Evolutionary conservation across 1,284 basidiomycete genomes (phyloP), one percentile per base, ranked within the genome.

Genomic region (Ustilago crameri): DNA sequence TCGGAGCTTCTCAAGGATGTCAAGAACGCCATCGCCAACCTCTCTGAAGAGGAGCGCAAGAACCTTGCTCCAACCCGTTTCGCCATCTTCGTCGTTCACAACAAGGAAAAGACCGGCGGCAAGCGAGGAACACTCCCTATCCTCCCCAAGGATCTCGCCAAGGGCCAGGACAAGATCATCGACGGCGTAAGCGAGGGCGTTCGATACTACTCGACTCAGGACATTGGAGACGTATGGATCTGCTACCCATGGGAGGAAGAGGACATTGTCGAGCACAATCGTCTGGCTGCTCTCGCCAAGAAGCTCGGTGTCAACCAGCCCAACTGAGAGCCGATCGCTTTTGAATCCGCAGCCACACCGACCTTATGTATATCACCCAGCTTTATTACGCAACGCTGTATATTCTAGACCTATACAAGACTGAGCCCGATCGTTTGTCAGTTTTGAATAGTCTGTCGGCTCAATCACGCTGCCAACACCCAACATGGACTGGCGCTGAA

Each of bases 81-180:
- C 51, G 79, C 79, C 40, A 80, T 81, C 66, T 82, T 82, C 65
- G 82, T 83, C 35, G 82, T 83, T 17, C 76, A 83, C 72, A 83
- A 83, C 74, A 79, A 79, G 58, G 55, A 71, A 49, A 79, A 80
- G 73, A 46, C 50, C 12, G 74, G 72, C 15, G 73, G 67, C 24
- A 83, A 83, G 72, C 70, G 76, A 17, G 82, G 81, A 15, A 62
- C 64, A 9, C 72, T 83, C 26, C 82, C 82, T 40, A 77, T 82
- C 44, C 38, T 80, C 5, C 57, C 75, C 22, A 65, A 61, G 37
- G 62, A 74, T 20, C 51, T 65, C 2, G 27, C 72, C 43, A 67
- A 68, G 64, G 60, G 49, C 22, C 49, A 61, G 20, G 76, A 80
- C 45, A 68, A 75, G 57, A 63, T 82, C 34, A 56, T 67, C 18